Conservation (phyloP, 768 basidiomycete species). For the Mycena capillaripes region DNA sequence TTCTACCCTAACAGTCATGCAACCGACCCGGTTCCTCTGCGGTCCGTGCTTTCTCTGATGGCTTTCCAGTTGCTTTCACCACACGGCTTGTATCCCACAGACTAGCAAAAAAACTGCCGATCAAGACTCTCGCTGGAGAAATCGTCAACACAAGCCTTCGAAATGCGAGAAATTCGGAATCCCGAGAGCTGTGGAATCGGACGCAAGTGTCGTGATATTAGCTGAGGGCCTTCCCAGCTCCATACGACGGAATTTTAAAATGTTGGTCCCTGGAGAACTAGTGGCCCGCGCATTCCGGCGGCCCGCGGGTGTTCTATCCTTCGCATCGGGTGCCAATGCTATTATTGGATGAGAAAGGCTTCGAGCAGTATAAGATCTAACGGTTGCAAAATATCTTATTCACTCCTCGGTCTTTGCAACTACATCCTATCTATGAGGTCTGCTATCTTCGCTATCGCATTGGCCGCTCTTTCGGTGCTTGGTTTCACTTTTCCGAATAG, state of each 20-base stretch:
- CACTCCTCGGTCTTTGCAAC: background rate
- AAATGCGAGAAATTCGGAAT: too few species aligned
- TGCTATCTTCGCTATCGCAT: conserved; percentile 4
- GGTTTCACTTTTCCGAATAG: background rate
- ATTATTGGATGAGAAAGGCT: background rate
- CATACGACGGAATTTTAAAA: too few species aligned
- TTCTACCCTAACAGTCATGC: background rate
- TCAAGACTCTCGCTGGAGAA: too few species aligned
- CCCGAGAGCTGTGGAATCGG: too few species aligned
- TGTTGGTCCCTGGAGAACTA: too few species aligned
- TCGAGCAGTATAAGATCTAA: conserved; percentile 14
- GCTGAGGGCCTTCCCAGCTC: too few species aligned
- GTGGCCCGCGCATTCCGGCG: background rate
- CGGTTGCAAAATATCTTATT: background rate
- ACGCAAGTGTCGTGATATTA: too few species aligned
- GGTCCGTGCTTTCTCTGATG: conserved; percentile 1
- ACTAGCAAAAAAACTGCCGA: background rate
- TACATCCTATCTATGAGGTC: conserved; percentile 7
- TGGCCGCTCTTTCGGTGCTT: conserved; percentile 3
- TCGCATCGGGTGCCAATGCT: background rate
- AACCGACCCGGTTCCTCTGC: background rate
- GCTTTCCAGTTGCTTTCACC: background rate
- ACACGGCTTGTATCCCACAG: background rate
- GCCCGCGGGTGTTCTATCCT: conserved; percentile 4
- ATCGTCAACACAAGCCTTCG: too few species aligned